A percentile compares a stretch with the other conserved stretches of the same genome.
Evolutionary conservation across 164 flowering plant species (phyloP).

Genomic region (Umbellularia californica): DNA sequence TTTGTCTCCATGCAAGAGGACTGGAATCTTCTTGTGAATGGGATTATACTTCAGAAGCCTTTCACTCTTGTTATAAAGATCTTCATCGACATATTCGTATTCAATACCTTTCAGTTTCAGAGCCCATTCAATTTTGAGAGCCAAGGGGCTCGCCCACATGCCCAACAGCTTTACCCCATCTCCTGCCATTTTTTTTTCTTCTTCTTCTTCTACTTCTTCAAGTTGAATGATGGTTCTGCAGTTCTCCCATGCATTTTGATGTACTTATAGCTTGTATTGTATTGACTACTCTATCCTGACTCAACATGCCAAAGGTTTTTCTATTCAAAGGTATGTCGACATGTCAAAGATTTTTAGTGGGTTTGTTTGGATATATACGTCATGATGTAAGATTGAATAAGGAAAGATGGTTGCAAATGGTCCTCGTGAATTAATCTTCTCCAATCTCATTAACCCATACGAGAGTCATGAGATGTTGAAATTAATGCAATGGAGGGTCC

Average conservation of each 20-base stretch:
- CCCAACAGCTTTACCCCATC: slow-evolving; percentile 5
- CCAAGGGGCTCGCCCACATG: slow-evolving; percentile 1
- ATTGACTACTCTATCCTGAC: too few species aligned
- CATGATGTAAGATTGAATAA: too few species aligned
- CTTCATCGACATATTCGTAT: slow-evolving; percentile 6
- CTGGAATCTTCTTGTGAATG: slow-evolving; percentile 4
- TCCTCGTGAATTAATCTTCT: too few species aligned
- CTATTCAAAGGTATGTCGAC: too few species aligned
- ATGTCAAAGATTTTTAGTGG: too few species aligned
- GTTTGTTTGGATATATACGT: too few species aligned
- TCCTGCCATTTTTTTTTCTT: slow-evolving; percentile 1
- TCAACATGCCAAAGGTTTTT: too few species aligned
- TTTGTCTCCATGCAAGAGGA: slow-evolving; percentile 18
- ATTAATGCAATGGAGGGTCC: too few species aligned
- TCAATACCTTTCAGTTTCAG: slow-evolving; percentile 4
- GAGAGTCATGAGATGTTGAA: too few species aligned
- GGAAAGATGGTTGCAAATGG: too few species aligned
- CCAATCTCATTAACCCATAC: too few species aligned
- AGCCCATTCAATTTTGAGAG: neutral
- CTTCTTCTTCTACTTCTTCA: neutral
- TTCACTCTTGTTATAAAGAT: slow-evolving; percentile 5
- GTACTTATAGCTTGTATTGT: too few species aligned
- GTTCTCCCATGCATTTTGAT: neutral
- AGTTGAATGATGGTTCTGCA: neutral
- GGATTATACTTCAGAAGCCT: slow-evolving; percentile 3